Evolutionary conservation across 805 yeast species (phyloP).

Genomic region (Teunomyces panamensis): DNA sequence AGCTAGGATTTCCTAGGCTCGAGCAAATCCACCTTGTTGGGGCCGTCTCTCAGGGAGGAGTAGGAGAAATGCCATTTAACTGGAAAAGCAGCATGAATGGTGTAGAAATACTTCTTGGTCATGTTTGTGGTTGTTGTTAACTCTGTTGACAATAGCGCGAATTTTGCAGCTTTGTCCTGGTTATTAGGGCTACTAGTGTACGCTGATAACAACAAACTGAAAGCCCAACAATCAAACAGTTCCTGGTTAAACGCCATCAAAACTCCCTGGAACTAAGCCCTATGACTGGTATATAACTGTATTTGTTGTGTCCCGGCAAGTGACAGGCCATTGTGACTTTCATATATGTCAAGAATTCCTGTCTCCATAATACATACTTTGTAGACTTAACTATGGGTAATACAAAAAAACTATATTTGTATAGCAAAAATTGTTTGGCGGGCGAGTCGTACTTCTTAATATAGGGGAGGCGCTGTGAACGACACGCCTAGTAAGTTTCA

Average conservation of each 20-base stretch:
- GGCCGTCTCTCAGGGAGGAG: neutral
- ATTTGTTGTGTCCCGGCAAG: neutral
- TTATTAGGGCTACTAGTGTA: neutral
- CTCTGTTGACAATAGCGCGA: neutral
- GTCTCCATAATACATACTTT: conserved; percentile 4
- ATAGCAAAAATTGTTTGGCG: conserved; percentile 3
- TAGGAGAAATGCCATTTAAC: neutral
- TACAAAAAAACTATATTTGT: conserved; percentile 2
- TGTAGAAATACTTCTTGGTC: neutral
- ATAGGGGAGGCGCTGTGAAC: conserved; percentile 3
- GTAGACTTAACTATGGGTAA: conserved; percentile 4
- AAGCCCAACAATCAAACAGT: neutral
- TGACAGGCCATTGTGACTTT: conserved; percentile 1
- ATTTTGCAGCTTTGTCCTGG: conserved; percentile 1
- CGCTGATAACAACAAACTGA: neutral
- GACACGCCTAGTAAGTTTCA: neutral
- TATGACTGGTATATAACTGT: neutral
- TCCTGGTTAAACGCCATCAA: neutral
- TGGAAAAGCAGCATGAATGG: neutral
- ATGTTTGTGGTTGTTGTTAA: neutral
- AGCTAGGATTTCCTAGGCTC: conserved; percentile 1
- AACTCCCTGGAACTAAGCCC: neutral
- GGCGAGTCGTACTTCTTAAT: conserved; percentile 4
- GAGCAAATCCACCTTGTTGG: conserved; percentile 2
- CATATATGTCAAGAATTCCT: neutral